phyloP scores from a whole-genome alignment of 805 yeast genomes.

The Spathaspora sp. region DNA sequence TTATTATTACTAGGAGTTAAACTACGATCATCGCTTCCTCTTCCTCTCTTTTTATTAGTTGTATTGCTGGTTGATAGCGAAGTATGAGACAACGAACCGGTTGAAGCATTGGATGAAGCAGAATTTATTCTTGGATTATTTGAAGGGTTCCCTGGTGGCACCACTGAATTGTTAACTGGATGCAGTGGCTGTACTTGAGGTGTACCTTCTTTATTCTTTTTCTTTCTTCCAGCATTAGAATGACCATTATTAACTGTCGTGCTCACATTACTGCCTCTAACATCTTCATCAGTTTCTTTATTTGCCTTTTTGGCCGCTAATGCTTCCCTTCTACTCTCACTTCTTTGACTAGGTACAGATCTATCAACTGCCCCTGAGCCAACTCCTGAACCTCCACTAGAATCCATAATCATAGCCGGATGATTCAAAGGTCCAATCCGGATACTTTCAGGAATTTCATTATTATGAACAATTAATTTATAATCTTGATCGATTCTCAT shows the following conservation, averaged over 20 bases:
- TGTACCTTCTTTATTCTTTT: conserved; percentile 12
- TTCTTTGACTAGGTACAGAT: conserved; percentile 70
- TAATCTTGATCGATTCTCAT: conserved; percentile 77
- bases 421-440: conserved; percentile 80
- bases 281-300: conserved; percentile 29
- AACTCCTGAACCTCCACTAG: conserved; percentile 38
- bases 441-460: conserved; percentile 78
- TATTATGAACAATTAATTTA: conserved; percentile 62
- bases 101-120: not conserved
- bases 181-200: conserved; percentile 6
- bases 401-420: conserved; percentile 78
- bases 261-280: not conserved
- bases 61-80: conserved; percentile 1
- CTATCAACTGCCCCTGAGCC: conserved; percentile 36
- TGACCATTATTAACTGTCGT: not conserved
- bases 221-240: conserved; percentile 9
- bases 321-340: conserved; percentile 89
- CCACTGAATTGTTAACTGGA: not conserved
- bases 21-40: conserved; percentile 7
- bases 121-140: not conserved
- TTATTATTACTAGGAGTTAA: conserved; percentile 12
- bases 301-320: conserved; percentile 81
- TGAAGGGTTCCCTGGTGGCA: not conserved
- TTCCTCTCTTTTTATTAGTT: conserved; percentile 13
- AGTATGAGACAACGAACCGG: conserved; percentile 6